A percentile compares a stretch with the other conserved stretches of the same genome.
These are phyloP conservation scores for Fallopia convolvulus DNA, from an alignment of 148 eudicot genomes.

Conservation along the genomic window DNA sequence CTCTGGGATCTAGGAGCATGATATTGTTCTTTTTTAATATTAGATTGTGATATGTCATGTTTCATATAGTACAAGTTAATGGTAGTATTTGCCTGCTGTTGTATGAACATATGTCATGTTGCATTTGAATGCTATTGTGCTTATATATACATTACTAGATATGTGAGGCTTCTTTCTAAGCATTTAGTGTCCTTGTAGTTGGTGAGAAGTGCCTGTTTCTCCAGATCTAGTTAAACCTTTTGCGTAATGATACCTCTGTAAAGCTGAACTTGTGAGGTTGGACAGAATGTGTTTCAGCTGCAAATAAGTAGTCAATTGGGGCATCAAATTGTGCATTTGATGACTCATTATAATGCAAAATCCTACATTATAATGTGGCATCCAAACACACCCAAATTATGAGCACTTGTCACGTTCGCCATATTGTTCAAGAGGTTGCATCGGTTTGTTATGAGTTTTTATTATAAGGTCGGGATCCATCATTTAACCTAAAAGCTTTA, in stretches of 20 bases:
- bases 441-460: too few species aligned
- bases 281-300: neutral
- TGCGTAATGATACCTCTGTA: neutral
- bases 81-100: neutral
- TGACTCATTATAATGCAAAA: too few species aligned
- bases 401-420: too few species aligned
- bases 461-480: too few species aligned
- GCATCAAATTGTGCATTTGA: too few species aligned
- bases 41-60: neutral
- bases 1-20: slow-evolving; percentile 7
- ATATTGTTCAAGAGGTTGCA: too few species aligned
- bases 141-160: neutral
- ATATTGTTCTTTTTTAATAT: neutral
- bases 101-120: neutral
- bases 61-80: neutral
- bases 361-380: too few species aligned
- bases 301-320: neutral
- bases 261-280: neutral
- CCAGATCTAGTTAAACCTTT: slow-evolving; percentile 4
- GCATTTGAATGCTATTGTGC: neutral
- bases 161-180: neutral
- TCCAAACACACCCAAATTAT: too few species aligned
- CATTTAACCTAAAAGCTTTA: too few species aligned
- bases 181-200: neutral
- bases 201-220: too few species aligned